phyloP scores from a whole-genome alignment of 2,329 filamentous ascomycete genomes.

The Talaromyces islandicus region DNA sequence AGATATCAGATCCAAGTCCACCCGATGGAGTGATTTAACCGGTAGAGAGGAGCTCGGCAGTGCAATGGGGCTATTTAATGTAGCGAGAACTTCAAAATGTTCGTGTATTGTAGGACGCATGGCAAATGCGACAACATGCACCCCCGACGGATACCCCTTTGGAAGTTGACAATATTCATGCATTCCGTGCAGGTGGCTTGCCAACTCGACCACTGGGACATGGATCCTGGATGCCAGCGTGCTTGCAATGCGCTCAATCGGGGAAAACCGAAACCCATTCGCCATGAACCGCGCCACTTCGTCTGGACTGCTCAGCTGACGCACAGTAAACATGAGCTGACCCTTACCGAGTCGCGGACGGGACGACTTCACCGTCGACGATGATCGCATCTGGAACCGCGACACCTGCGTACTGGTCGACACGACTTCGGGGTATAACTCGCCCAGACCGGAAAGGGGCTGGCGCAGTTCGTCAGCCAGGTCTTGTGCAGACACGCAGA shows the following conservation, averaged over 20 bases:
- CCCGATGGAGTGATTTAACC: slow-evolving; percentile 47
- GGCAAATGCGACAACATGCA: slow-evolving; percentile 39
- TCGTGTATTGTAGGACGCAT: slow-evolving; percentile 45
- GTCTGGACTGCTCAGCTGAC: slow-evolving; percentile 54
- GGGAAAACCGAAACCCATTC: slow-evolving; percentile 72
- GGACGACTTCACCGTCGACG: slow-evolving; percentile 21
- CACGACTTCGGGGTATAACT: slow-evolving; percentile 70
- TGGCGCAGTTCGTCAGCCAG: slow-evolving; percentile 63
- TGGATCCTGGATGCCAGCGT: slow-evolving; percentile 69
- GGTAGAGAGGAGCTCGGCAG: slow-evolving; percentile 42
- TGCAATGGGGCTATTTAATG: slow-evolving; percentile 43
- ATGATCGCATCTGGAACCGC: slow-evolving; percentile 13
- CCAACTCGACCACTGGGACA: slow-evolving; percentile 59
- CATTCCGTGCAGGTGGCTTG: slow-evolving; percentile 58
- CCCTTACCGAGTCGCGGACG: slow-evolving; percentile 52
- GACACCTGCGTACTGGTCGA: slow-evolving; percentile 50
- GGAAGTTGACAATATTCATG: slow-evolving; percentile 42
- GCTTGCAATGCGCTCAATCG: slow-evolving; percentile 60
- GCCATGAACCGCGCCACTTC: slow-evolving; percentile 62
- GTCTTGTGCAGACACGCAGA: slow-evolving; percentile 71
- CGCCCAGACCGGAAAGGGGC: slow-evolving; percentile 58
- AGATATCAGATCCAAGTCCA: slow-evolving; percentile 50
- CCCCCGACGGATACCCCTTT: slow-evolving; percentile 21
- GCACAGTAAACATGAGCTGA: slow-evolving; percentile 74
- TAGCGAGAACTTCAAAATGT: slow-evolving; percentile 60